Evolutionary conservation across 2,329 filamentous ascomycete genomes (phyloP).

Genomic region (Xylaria arbuscula): DNA sequence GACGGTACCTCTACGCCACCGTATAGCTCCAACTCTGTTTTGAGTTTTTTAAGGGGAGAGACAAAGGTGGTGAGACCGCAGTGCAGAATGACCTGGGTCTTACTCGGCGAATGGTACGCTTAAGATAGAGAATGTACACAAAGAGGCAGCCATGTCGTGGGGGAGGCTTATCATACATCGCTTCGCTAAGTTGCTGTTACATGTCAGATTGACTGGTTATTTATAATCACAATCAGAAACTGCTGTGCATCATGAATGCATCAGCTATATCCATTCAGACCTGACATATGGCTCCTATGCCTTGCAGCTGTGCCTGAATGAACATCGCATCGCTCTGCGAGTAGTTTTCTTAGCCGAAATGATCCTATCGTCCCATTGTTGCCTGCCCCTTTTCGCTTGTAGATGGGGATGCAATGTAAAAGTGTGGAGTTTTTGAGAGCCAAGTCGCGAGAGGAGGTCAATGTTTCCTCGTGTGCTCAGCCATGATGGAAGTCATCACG

Average conservation of each 20-base stretch:
- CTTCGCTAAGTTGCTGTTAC: conserved; percentile 1
- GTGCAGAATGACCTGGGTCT: background rate
- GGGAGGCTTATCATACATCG: conserved; percentile 26
- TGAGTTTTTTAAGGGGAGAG: background rate
- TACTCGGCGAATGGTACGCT: background rate
- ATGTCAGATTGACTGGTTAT: conserved; percentile 18
- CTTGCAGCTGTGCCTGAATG: conserved; percentile 6
- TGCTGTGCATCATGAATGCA: background rate
- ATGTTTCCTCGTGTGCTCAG: conserved; percentile 3
- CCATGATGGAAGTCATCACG: conserved; percentile 1
- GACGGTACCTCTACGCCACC: conserved; percentile 18
- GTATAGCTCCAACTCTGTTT: background rate
- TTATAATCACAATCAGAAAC: background rate
- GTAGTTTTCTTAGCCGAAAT: conserved; percentile 12
- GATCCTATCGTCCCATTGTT: conserved; percentile 1
- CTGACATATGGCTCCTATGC: background rate
- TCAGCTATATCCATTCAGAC: background rate
- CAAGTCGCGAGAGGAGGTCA: background rate
- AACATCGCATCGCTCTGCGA: background rate
- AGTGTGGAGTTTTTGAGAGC: conserved; percentile 1
- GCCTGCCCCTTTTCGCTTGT: background rate
- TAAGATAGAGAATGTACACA: background rate
- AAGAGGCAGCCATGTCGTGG: conserved; percentile 18
- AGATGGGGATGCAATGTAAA: background rate
- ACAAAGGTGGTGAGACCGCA: conserved; percentile 15